Evolutionary conservation across 495 filamentous ascomycete genomes (phyloP).

Genomic region (Trichoderma parareesei): DNA sequence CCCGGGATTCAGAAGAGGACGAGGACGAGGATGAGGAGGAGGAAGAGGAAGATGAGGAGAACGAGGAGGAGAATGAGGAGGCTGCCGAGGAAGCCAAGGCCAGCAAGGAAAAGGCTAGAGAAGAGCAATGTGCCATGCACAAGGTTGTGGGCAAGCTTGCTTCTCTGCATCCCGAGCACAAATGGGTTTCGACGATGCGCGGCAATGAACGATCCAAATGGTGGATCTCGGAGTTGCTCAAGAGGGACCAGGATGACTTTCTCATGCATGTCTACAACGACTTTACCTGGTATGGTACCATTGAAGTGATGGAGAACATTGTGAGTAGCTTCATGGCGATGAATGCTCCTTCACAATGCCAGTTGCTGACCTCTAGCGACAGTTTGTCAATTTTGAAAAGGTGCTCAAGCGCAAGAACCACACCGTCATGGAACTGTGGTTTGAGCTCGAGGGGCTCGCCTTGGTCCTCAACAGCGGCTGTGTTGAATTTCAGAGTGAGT

Average conservation of each 20-base stretch:
- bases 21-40: neutral
- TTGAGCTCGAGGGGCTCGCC: neutral
- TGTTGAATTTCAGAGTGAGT: neutral
- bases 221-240: constrained; percentile 1
- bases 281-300: neutral
- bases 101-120: neutral
- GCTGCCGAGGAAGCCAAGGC: neutral
- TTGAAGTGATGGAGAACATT: constrained; percentile 2
- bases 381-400: constrained; percentile 3
- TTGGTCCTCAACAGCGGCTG: neutral
- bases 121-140: neutral
- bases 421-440: neutral
- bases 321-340: neutral
- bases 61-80: neutral
- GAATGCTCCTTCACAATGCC: neutral
- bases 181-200: neutral
- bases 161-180: neutral
- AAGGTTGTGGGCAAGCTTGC: neutral
- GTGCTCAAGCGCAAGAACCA: neutral
- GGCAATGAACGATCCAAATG: neutral
- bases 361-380: neutral
- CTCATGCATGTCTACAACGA: neutral
- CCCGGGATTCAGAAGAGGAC: neutral
- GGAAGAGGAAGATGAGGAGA: neutral
- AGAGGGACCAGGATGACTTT: constrained; percentile 5